Evolutionary conservation across 257 asterid species (phyloP), one percentile per base, ranked within the genome.

Genomic region (Paraleonurus japonicus): DNA sequence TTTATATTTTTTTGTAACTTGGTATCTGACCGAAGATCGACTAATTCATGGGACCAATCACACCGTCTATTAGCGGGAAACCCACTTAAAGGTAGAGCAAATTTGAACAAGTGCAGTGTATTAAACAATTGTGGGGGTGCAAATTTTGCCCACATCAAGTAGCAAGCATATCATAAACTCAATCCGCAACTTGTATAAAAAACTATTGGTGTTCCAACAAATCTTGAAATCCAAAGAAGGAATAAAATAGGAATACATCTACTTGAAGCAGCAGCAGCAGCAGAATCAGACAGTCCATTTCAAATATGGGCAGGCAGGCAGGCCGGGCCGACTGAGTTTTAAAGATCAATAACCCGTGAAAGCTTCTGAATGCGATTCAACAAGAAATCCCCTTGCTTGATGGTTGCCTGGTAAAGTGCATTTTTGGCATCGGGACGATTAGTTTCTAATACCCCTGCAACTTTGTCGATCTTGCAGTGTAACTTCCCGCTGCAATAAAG

Each of bases 301-400:
- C 63, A 53, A 53, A 53, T 19, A 7, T 9, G 15, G 60, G 27
- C 6, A 1, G 1, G 12, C 1, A n/a, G n/a, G n/a, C n/a, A n/a
- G n/a, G n/a, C n/a, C n/a, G n/a, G n/a, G n/a, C n/a, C n/a, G n/a
- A n/a, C n/a, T n/a, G n/a, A n/a, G n/a, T n/a, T 69, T 89, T 78
- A 92, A 62, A 92, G 92, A 87, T 92, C 98, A 61, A 92, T 92
- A 15, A 92, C 98, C 27, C 96, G 98, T 6, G 98, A 92, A 41
- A 92, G 83, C 89, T 92, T 89, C 85, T 92, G 98, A 47, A 92
- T 88, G 28, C 98, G 92, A 76, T 92, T 92, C 89, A 92, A 76
- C 63, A 92, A 77, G 89, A 89, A 88, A 83, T 92, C 98, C 13
- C 98, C 98, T 72, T 92, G 96, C 89, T 92, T 92, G 82, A 92